Evolutionary conservation across 139 green algal species (phyloP).

Genomic region (Pseudopediastrum boryanum): DNA sequence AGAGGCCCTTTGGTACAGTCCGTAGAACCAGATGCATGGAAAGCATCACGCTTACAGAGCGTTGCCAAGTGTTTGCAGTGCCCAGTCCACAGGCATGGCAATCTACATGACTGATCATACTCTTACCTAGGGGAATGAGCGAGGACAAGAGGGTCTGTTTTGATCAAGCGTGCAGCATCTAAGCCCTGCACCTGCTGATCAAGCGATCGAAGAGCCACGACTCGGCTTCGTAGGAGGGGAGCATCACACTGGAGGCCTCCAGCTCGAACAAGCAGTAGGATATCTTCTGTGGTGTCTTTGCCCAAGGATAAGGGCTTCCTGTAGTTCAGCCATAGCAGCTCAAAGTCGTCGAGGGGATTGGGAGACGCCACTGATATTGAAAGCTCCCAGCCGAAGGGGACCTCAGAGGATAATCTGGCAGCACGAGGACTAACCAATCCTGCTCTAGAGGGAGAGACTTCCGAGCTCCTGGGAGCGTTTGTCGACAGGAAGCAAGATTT

Average conservation of each 20-base stretch:
- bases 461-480: background rate
- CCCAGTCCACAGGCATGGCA: too few species aligned
- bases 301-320: background rate
- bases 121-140: too few species aligned
- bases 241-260: background rate
- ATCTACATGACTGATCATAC: too few species aligned
- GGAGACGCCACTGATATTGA: background rate
- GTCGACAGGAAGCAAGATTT: too few species aligned
- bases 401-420: too few species aligned
- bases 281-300: slow-evolving; percentile 11
- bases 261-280: background rate
- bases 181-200: background rate
- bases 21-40: too few species aligned
- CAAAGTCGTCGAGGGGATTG: slow-evolving; percentile 8
- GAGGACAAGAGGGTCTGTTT: too few species aligned
- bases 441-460: background rate
- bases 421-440: background rate
- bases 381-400: too few species aligned
- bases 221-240: background rate
- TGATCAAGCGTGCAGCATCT: background rate
- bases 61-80: too few species aligned
- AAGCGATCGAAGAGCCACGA: background rate
- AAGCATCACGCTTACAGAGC: too few species aligned
- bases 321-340: slow-evolving; percentile 26
- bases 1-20: too few species aligned